Conservation (phyloP, 108 stramenopile genomes). For the Cyclotella baltica region DNA sequence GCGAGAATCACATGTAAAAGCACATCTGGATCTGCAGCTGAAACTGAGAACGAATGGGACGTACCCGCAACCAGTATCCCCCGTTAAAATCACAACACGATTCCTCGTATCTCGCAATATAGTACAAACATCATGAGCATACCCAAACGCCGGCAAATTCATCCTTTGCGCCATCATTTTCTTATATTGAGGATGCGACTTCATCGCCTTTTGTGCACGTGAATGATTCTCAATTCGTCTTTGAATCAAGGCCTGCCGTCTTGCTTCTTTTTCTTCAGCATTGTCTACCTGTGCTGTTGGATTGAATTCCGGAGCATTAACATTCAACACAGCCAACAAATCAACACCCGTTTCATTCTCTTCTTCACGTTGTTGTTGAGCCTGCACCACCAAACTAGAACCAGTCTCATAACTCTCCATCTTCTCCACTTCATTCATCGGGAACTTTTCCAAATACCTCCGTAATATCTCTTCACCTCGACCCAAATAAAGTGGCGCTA, state of each 20-base stretch:
- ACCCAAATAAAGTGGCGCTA: conserved; percentile 57
- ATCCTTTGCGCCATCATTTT: conserved; percentile 51
- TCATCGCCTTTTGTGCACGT: conserved; percentile 30
- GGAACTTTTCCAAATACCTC: conserved; percentile 54
- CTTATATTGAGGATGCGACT: conserved; percentile 41
- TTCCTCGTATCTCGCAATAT: conserved; percentile 49
- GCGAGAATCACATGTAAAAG: neutral
- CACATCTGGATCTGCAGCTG: neutral
- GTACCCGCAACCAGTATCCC: conserved; percentile 69
- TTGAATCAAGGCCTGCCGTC: neutral
- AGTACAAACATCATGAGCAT: conserved; percentile 60
- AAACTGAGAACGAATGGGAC: neutral
- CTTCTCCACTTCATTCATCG: conserved; percentile 53
- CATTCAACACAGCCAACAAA: too few species aligned
- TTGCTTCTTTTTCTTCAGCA: neutral
- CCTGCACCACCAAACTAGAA: conserved; percentile 48
- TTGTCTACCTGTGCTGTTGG: neutral
- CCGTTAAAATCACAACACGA: conserved; percentile 66
- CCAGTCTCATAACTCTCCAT: conserved; percentile 69
- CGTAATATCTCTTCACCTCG: conserved; percentile 48
- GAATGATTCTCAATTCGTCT: conserved; percentile 30
- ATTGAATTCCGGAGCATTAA: too few species aligned
- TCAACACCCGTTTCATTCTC: too few species aligned
- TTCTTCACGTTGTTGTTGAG: too few species aligned
- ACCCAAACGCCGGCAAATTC: conserved; percentile 63